Evolutionary conservation across 148 eudicot species (phyloP), one percentile per base, ranked within the genome.

Genomic region (Euryodendron excelsum): DNA sequence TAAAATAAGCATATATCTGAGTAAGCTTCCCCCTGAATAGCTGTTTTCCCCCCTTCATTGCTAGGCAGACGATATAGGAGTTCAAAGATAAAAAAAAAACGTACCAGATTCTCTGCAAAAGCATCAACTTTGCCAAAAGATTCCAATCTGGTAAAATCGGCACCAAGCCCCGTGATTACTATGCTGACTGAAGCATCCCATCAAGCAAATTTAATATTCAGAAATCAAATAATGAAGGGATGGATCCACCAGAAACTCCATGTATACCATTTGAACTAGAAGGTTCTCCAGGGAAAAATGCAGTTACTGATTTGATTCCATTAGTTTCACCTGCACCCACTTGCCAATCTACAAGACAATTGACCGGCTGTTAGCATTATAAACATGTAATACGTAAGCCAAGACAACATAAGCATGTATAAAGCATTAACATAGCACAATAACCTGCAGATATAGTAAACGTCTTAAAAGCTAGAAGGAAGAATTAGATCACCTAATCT

Each of bases 121-220:
- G 83, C 92, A 82, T 90, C 98, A 18, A 96, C 98, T 81, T 96
- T 96, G 64, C 99, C 98, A 77, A 96, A 93, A 67, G 99, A 96
- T 82, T 93, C 99, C 82, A 96, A 75, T 82, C 84, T 89, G 77
- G 99, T 96, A 83, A 87, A 96, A 87, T 96, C 99, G 15, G 99
- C 90, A 78, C 99, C 99, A 37, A 96, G 92, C 68, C 97, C 92
- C 65, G 99, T 88, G 84, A 96, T 93, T 28, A 83, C 81, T 72
- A 96, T 81, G 76, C 90, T 93, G 61, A 96, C 99, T 96, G 90
- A 81, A 85, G 72, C 65, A 77, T 64, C 64, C 67, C 28, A 69
- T 30, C 41, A 67, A 48, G 41, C 69, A 80, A 48, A 18, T 52
- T 31, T 56, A 81, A 59, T 53, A 65, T 45, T 56, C 76, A 53